Evolutionary conservation across 345 rosid genomes (phyloP), one percentile per base, ranked within the genome.

Genomic region (Camelina sativa): DNA sequence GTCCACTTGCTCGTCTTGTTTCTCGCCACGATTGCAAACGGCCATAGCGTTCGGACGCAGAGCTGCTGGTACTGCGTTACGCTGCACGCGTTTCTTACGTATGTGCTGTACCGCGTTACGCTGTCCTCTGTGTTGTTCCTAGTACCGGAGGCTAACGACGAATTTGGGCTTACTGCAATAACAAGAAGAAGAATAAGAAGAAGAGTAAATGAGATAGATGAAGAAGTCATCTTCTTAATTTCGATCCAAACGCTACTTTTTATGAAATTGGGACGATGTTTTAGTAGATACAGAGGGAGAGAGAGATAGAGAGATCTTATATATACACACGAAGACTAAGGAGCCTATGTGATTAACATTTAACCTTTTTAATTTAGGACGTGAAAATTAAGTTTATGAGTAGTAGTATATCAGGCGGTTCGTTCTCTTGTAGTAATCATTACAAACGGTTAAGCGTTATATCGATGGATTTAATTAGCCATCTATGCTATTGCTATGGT

Each of bases 1-100:
- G 98, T 91, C 97, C 97, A 94, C 71, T 15, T 84, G 82, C 86
- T 84, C 1, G 91, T 83, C 71, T 87, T 90, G 37, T 58, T 82
- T 80, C 68, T 79, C 0, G 97, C 97, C 0, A 56, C n/a, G 56
- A 25, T 66, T 8, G 97, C 84, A 79, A 91, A 91, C 12, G 92
- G 81, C 38, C 91, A 66, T 1, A 94, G 81, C 37, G 96, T 83
- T 35, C 37, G 80, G 65, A 93, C 38, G 71, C 98, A 91, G 3
- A 93, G 80, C 48, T 64, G 40, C 0, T 71, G 84, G 79, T 88
- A 91, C 15, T 37, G 84, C 19, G 98, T 88, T 48, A 89, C 94
- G 58, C 78, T 83, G 37, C 98, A 93, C 8, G 98, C 97, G 16
- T 88, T 87, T 80, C 69, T 79, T 1, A 89, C 88, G 17, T 86